Evolutionary conservation across 2,329 filamentous ascomycete species (phyloP).

Genomic region (Ceratocystis cubensis): DNA sequence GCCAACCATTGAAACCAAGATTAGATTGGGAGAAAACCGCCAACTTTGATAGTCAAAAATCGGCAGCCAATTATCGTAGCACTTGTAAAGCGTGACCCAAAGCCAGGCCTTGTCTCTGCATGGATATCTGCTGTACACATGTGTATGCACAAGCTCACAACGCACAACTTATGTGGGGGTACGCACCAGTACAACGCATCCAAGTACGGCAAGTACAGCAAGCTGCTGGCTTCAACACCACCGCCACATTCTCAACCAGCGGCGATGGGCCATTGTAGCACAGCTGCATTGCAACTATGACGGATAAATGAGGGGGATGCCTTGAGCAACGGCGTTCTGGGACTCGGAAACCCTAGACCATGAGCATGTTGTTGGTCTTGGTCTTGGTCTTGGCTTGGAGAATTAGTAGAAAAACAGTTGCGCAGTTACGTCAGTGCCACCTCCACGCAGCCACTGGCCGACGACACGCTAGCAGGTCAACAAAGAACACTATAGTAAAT

Average conservation of each 20-base stretch:
- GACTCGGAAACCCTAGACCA: not conserved
- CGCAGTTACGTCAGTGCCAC: not conserved
- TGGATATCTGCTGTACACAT: not conserved
- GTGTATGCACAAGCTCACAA: not conserved
- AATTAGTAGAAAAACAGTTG: too few species aligned
- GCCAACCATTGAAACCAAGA: not conserved
- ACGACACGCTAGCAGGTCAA: not conserved
- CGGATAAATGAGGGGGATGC: not conserved
- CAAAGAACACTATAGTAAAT: too few species aligned
- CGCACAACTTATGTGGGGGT: not conserved
- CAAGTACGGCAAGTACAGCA: too few species aligned
- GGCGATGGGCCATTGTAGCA: not conserved
- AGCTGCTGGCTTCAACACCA: not conserved
- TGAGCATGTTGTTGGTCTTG: too few species aligned
- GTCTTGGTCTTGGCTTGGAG: too few species aligned
- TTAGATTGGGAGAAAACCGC: not conserved
- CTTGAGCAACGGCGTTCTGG: not conserved
- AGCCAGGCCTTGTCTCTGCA: not conserved
- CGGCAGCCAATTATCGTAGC: not conserved
- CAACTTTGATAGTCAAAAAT: not conserved
- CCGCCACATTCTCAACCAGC: not conserved
- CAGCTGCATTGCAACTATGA: too few species aligned
- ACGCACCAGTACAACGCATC: not conserved
- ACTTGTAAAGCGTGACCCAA: not conserved
- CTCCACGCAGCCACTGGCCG: too few species aligned